Evolutionary conservation across 495 filamentous ascomycete species (phyloP).

Genomic region (Lepidopterella palustris): DNA sequence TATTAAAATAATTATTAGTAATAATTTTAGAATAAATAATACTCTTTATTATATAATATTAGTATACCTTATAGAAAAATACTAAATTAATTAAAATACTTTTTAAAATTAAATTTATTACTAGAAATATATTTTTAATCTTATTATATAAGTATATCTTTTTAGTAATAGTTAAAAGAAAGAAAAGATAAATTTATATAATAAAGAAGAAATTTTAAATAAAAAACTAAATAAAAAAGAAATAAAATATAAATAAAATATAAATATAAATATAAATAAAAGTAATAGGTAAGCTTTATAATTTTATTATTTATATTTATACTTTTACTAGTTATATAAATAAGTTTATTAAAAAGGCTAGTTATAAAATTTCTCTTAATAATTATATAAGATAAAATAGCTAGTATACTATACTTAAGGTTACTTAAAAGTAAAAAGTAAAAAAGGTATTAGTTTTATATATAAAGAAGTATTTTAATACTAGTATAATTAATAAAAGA

Average conservation of each 20-base stretch:
- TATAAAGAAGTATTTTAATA: too few species aligned
- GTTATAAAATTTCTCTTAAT: background rate
- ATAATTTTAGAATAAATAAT: background rate
- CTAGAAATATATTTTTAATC: too few species aligned
- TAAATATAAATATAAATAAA: background rate
- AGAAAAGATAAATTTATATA: background rate
- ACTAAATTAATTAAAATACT: too few species aligned
- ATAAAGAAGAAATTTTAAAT: too few species aligned
- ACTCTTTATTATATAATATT: background rate
- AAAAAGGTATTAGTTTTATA: too few species aligned
- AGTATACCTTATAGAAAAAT: background rate
- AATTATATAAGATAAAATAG: background rate
- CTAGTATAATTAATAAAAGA: background rate
- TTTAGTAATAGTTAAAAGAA: too few species aligned
- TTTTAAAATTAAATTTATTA: too few species aligned
- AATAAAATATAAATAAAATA: background rate
- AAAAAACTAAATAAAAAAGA: too few species aligned
- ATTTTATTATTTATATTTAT: background rate
- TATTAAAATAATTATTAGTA: background rate
- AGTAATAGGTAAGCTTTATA: background rate
- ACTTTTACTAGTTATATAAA: background rate
- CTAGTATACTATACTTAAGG: too few species aligned
- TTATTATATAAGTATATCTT: too few species aligned
- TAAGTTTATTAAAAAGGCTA: background rate
- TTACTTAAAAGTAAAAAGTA: too few species aligned